Evolutionary conservation across 768 basidiomycete species (phyloP), one percentile per base, ranked within the genome.

Genomic region (Calocera viscosa): DNA sequence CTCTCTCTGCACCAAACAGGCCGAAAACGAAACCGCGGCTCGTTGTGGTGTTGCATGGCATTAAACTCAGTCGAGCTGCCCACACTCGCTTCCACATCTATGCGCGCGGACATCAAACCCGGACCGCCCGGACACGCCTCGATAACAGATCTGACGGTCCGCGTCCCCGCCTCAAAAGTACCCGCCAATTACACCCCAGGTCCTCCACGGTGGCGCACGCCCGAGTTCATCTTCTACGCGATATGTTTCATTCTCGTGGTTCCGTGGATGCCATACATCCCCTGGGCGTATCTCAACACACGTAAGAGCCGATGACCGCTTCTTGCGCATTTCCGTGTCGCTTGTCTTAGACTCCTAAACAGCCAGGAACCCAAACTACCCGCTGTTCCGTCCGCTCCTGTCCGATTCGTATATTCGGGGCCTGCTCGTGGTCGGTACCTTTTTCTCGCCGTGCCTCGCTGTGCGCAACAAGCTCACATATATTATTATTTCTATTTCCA

Each of bases 401-500:
- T 84, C 83, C 0, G 70, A 76, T 0, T 92, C 94, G 0, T 97
- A 94, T 94, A 75, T 98, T 22, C 84, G 86, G 69, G 89, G 86
- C 40, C 85, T 91, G 33, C 75, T 80, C 74, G 82, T 94, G 14
- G 94, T 95, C 80, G 3, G 33, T 63, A 19, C 63, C 34, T 47
- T 49, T 28, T 43, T 66, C 66, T 26, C 14, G 28, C 38, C 39
- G 60, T 10, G 30, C 43, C 7, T 41, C 16, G 30, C n/a, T 34
- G 14, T 16, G 40, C 26, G 30, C 14, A 2, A 5, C 8, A 8
- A 38, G 19, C 39, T 65, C 1, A 35, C 47, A n/a, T 22, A 64
- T 41, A n/a, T n/a, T n/a, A n/a, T n/a, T n/a, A n/a, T n/a, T n/a
- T n/a, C 34, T 47, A 65, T 28, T 49, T 14, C 16, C 28, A n/a